phyloP scores from a whole-genome alignment of 163 green algal species.

The Smithsoniella earleae region DNA sequence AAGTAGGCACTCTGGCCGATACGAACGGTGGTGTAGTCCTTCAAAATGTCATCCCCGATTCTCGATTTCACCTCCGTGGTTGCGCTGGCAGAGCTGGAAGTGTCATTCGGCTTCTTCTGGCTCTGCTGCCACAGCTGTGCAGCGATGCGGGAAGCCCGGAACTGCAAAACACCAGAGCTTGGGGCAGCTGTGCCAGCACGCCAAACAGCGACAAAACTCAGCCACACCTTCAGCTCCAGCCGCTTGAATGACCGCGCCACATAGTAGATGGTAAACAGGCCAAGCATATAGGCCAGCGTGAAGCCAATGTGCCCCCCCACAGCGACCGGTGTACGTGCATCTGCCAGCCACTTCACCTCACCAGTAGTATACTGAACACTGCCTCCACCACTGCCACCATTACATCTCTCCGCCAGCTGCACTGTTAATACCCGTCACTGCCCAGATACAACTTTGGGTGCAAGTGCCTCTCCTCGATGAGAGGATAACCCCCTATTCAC shows the following conservation, averaged over 20 bases:
- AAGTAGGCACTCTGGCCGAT: conserved; percentile 19
- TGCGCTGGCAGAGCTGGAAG: neutral
- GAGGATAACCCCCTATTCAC: too few relatives aligned
- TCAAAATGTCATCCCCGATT: neutral
- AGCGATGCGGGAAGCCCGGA: neutral
- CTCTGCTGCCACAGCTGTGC: neutral
- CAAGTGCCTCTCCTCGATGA: too few relatives aligned
- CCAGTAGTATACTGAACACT: too few relatives aligned
- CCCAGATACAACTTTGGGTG: too few relatives aligned
- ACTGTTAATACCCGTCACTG: too few relatives aligned
- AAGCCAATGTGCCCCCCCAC: neutral
- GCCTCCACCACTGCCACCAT: too few relatives aligned
- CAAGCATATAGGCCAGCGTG: neutral
- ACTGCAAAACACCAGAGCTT: neutral
- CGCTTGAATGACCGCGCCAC: neutral
- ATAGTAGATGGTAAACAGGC: conserved; percentile 16
- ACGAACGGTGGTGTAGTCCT: conserved; percentile 7
- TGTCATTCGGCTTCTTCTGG: neutral
- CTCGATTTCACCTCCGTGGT: neutral
- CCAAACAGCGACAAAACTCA: too few relatives aligned
- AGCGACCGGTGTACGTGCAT: neutral
- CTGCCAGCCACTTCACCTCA: neutral
- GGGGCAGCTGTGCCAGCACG: too few relatives aligned
- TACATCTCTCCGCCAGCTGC: too few relatives aligned
- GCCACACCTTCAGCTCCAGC: neutral